Percentiles rank a stretch among this genome's conserved stretches.
Conservation (phyloP, 371 early-diverging fungal genomes). For the Circinella umbellata region DNA sequence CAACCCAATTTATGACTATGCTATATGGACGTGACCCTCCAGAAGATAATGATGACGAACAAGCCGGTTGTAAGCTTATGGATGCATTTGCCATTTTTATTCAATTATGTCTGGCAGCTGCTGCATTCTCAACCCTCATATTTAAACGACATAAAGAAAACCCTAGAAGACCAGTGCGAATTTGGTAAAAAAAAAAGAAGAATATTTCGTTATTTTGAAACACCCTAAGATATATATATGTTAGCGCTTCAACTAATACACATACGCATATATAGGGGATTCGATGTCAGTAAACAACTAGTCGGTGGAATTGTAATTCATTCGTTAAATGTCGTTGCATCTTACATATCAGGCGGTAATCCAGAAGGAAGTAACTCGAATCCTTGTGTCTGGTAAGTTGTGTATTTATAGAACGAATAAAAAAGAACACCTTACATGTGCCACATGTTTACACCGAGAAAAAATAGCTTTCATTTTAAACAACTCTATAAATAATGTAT, state of each 20-base stretch:
- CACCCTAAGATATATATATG: too few relatives aligned
- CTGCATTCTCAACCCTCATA: constrained; percentile 68
- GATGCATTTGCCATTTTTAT: constrained; percentile 69
- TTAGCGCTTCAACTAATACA: too few relatives aligned
- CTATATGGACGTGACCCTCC: constrained; percentile 8
- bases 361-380: constrained; percentile 56
- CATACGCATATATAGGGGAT: constrained; percentile 43
- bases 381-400: constrained; percentile 70
- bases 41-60: constrained; percentile 28
- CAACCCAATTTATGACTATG: not conserved
- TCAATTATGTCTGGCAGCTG: constrained; percentile 63
- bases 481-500: not conserved
- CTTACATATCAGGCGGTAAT: constrained; percentile 57
- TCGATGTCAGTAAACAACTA: constrained; percentile 71
- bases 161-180: constrained; percentile 63
- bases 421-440: too few relatives aligned
- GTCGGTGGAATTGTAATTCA: constrained; percentile 70
- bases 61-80: constrained; percentile 59
- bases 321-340: constrained; percentile 64
- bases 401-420: not conserved
- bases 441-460: too few relatives aligned
- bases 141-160: constrained; percentile 65
- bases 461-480: not conserved
- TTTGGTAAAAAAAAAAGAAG: constrained; percentile 55
- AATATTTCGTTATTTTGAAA: too few relatives aligned